phyloP scores from a whole-genome alignment of 2,329 filamentous ascomycete species.

The Hymenoscyphus albidus region DNA sequence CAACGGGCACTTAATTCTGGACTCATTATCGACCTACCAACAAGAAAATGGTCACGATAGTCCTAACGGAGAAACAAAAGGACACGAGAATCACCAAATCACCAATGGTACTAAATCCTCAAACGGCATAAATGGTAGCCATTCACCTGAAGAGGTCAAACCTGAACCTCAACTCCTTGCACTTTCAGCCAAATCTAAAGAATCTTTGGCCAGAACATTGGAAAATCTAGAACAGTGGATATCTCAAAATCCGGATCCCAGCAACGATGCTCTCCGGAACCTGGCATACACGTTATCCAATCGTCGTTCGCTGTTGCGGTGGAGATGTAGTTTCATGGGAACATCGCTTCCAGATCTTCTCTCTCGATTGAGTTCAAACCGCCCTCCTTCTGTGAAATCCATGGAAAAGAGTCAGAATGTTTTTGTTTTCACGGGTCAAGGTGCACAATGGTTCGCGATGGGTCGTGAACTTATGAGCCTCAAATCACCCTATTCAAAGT shows the following conservation, averaged over 20 bases:
- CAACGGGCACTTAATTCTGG: constrained; percentile 42
- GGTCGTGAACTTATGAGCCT: constrained; percentile 9
- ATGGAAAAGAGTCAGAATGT: not conserved
- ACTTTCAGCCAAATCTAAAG: constrained; percentile 5
- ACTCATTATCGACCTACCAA: constrained; percentile 12
- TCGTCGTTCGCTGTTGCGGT: constrained; percentile 15
- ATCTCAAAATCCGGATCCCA: not conserved
- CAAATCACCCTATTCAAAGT: not conserved
- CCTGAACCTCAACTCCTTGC: not conserved
- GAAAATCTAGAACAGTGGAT: constrained; percentile 4
- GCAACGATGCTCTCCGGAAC: not conserved
- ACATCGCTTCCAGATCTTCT: constrained; percentile 3
- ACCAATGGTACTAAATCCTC: not conserved
- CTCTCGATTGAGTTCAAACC: not conserved
- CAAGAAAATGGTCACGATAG: not conserved
- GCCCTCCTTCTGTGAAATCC: not conserved
- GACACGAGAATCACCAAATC: not conserved
- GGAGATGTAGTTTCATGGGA: constrained; percentile 11
- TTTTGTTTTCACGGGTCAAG: constrained; percentile 21
- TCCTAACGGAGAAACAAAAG: not conserved
- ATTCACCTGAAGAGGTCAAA: not conserved
- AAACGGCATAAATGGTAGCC: not conserved
- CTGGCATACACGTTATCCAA: constrained; percentile 19
- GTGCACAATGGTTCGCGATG: constrained; percentile 22
- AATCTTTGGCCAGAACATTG: not conserved